These are phyloP conservation scores for Conticribra guillardii DNA, from an alignment of 108 stramenopile genomes.

Conservation along the genomic window DNA sequence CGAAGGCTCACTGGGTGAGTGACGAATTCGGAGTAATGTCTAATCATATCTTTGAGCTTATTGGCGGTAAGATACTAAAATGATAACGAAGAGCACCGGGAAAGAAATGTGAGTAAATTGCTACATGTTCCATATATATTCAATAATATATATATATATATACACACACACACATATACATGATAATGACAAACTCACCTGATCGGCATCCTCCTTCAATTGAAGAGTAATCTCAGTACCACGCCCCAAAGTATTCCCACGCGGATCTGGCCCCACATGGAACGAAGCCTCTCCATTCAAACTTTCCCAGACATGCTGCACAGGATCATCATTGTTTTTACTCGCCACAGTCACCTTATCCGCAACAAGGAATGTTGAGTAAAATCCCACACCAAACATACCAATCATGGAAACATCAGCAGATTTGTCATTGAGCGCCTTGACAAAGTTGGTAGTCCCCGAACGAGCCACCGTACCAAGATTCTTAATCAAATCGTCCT, in stretches of 20 bases:
- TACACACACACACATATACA: not conserved
- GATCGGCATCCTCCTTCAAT: conserved; percentile 95
- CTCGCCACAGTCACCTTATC: conserved; percentile 94
- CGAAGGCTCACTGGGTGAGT: conserved; percentile 96
- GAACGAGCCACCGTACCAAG: conserved; percentile 99
- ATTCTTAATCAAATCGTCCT: conserved; percentile 93
- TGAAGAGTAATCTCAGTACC: conserved; percentile 99
- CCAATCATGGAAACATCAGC: conserved; percentile 93
- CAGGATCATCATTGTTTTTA: conserved; percentile 89
- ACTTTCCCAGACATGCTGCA: conserved; percentile 97
- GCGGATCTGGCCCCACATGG: conserved; percentile 91
- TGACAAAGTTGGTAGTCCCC: conserved; percentile 98
- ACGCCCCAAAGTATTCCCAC: conserved; percentile 95
- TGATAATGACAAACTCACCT: conserved; percentile 28
- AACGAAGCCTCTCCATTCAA: conserved; percentile 92
- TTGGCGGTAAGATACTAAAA: conserved; percentile 70
- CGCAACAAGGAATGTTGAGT: conserved; percentile 94
- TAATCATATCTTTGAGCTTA: conserved; percentile 83
- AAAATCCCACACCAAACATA: conserved; percentile 99
- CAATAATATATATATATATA: not conserved
- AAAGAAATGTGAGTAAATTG: too few species aligned
- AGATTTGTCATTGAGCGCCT: conserved; percentile 85
- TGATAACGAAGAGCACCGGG: not conserved
- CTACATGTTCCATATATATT: too few species aligned
- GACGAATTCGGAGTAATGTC: conserved; percentile 99